These are phyloP conservation scores for Hypomyces perniciosus DNA, from an alignment of 2,329 filamentous ascomycete genomes.

Conservation along the genomic window DNA sequence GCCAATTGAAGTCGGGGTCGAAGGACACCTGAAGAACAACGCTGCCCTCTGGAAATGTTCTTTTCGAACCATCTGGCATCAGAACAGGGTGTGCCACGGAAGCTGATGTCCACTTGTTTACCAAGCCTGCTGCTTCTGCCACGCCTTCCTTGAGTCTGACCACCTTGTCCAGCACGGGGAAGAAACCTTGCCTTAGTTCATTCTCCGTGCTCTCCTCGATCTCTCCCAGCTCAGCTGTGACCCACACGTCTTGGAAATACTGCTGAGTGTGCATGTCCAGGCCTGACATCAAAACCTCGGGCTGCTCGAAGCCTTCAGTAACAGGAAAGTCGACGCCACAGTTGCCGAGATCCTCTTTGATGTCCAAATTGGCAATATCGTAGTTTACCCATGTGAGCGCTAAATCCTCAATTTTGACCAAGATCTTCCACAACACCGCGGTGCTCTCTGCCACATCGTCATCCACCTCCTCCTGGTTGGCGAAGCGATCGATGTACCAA, in stretches of 20 bases:
- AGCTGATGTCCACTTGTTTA: neutral
- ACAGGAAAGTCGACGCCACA: constrained; percentile 16
- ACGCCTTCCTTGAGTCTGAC: constrained; percentile 3
- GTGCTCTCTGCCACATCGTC: constrained; percentile 13
- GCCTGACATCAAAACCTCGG: constrained; percentile 4
- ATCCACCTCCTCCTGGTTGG: constrained; percentile 14
- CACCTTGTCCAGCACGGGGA: neutral
- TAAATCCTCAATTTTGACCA: constrained; percentile 17
- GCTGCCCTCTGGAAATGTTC: constrained; percentile 18
- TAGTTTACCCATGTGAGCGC: constrained; percentile 18
- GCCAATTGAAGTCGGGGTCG: constrained; percentile 16
- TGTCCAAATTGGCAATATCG: constrained; percentile 17
- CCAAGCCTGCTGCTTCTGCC: neutral
- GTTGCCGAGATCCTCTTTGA: constrained; percentile 17
- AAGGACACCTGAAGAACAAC: constrained; percentile 14
- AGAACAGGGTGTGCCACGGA: constrained; percentile 1
- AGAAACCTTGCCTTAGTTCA: neutral
- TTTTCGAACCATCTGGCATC: constrained; percentile 14
- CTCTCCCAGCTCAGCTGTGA: constrained; percentile 18
- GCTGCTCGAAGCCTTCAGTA: constrained; percentile 12
- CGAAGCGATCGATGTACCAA: constrained; percentile 19
- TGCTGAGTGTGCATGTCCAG: constrained; percentile 13
- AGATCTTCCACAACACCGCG: constrained; percentile 18
- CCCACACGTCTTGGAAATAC: neutral
- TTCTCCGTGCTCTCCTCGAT: constrained; percentile 18